These are phyloP conservation scores for Colletotrichum lini DNA, from an alignment of 2,329 filamentous ascomycete genomes.

Conservation along the genomic window DNA sequence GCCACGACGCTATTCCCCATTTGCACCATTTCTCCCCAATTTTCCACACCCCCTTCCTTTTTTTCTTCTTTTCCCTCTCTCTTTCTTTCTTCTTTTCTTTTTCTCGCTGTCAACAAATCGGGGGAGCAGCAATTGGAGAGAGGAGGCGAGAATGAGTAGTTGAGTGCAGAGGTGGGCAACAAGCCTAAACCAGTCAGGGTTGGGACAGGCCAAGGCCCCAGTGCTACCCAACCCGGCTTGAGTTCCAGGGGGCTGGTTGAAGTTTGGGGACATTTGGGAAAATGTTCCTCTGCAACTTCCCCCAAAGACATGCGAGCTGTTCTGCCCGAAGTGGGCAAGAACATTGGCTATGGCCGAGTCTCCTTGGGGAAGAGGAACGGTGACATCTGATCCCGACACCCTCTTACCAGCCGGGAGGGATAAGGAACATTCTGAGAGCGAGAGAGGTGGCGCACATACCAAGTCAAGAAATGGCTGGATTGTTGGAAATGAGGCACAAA, in stretches of 20 bases:
- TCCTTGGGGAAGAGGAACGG: neutral
- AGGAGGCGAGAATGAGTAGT: neutral
- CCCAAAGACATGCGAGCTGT: slow-evolving; percentile 27
- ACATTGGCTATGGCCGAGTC: slow-evolving; percentile 16
- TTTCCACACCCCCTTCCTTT: neutral
- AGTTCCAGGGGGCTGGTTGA: slow-evolving; percentile 38
- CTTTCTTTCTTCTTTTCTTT: neutral
- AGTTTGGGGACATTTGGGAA: slow-evolving; percentile 24
- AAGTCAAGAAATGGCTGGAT: slow-evolving; percentile 41
- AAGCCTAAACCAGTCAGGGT: slow-evolving; percentile 21
- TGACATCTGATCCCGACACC: neutral
- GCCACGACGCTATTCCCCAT: slow-evolving; percentile 32
- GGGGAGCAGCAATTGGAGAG: slow-evolving; percentile 32
- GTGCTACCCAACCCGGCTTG: slow-evolving; percentile 39
- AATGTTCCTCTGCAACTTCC: neutral
- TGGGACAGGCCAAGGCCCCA: slow-evolving; percentile 20
- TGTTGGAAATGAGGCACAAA: slow-evolving; percentile 42
- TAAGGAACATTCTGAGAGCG: neutral
- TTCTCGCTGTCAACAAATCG: slow-evolving; percentile 15
- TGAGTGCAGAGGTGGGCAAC: slow-evolving; percentile 26
- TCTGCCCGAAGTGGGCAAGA: slow-evolving; percentile 22
- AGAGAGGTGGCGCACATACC: slow-evolving; percentile 35
- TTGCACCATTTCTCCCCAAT: neutral
- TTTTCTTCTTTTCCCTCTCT: neutral
- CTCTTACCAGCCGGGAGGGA: slow-evolving; percentile 11